A percentile compares a stretch with the other conserved stretches of the same genome.
These are phyloP conservation scores for Ceratocystis destructans DNA, from an alignment of 2,329 filamentous ascomycete genomes.

Conservation along the genomic window DNA sequence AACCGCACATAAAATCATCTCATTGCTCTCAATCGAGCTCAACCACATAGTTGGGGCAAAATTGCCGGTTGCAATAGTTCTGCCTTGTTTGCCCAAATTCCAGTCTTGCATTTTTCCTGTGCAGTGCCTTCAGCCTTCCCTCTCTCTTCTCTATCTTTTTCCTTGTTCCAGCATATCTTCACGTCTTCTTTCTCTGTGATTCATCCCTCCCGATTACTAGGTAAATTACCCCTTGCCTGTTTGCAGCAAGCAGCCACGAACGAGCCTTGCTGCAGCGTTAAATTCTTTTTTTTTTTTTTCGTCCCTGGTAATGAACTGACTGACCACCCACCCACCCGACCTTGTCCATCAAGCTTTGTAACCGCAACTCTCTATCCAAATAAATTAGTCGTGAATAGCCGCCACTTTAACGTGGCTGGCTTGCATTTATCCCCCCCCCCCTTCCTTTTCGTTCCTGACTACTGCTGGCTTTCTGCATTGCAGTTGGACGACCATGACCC, in stretches of 20 bases:
- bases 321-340: not conserved
- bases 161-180: not conserved
- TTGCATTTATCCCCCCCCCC: not conserved
- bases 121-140: not conserved
- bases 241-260: not conserved
- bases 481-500: conserved; percentile 27
- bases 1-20: too few species aligned
- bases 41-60: too few species aligned
- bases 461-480: conserved; percentile 19
- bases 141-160: not conserved
- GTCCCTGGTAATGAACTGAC: not conserved
- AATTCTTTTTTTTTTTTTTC: conserved; percentile 8
- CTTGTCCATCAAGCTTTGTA: not conserved
- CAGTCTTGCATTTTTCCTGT: not conserved
- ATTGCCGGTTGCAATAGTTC: not conserved
- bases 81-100: not conserved
- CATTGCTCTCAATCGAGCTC: too few species aligned
- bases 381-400: conserved; percentile 16
- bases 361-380: not conserved
- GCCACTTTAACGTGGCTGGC: conserved; percentile 20
- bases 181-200: not conserved
- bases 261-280: not conserved
- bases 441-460: not conserved
- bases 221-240: not conserved
- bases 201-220: not conserved